These are phyloP conservation scores for Porphyridium purpureum DNA, from an alignment of 23 red algal genomes.

Conservation along the genomic window DNA sequence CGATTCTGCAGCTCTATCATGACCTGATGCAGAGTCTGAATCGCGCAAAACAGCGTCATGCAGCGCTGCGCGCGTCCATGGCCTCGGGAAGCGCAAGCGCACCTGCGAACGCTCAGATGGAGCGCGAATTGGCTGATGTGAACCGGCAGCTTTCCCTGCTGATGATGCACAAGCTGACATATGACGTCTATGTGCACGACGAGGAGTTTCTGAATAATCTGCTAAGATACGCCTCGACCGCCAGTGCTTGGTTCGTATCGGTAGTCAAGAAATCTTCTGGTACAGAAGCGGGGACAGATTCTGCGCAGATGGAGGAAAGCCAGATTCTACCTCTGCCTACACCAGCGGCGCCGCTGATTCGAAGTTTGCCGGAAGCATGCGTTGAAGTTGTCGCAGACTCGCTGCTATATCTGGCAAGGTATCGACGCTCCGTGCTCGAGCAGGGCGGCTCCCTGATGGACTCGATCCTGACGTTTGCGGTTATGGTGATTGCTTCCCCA, in stretches of 20 bases:
- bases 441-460: no score
- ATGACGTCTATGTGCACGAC: slow-evolving; percentile 76
- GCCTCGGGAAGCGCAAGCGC: slow-evolving; percentile 12
- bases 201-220: slow-evolving; percentile 30
- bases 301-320: no score
- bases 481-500: slow-evolving; percentile 41
- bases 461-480: slow-evolving; percentile 49
- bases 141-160: slow-evolving; percentile 33
- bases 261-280: no score
- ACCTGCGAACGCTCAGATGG: slow-evolving; percentile 16
- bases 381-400: no score
- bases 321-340: no score
- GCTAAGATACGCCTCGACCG: no score
- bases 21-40: slow-evolving; percentile 61
- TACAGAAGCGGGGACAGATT: no score
- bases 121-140: slow-evolving; percentile 22
- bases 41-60: slow-evolving; percentile 34
- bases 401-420: no score
- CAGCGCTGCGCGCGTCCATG: slow-evolving; percentile 42
- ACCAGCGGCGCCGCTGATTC: no score
- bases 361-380: no score
- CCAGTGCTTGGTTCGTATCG: no score
- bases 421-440: no score
- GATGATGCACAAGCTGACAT: slow-evolving; percentile 33
- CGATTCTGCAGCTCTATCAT: slow-evolving; percentile 43